Evolutionary conservation across 306 rosid species (phyloP).

Genomic region (Cyclanthera cordifolia): DNA sequence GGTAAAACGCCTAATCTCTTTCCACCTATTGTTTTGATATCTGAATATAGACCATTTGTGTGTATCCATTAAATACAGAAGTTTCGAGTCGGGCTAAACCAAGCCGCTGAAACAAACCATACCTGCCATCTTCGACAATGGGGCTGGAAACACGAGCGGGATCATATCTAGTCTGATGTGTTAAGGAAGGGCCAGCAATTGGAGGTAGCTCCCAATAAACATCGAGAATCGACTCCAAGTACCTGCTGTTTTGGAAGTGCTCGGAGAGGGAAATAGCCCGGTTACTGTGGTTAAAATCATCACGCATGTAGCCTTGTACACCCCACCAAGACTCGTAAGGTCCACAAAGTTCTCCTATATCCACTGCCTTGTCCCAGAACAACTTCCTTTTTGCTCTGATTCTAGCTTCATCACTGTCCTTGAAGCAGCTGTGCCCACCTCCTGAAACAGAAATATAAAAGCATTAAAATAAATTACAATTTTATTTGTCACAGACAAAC

Average conservation of each 20-base stretch:
- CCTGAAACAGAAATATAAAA: constrained; percentile 38
- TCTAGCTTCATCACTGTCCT: constrained; percentile 91
- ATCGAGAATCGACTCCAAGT: constrained; percentile 77
- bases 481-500: background rate
- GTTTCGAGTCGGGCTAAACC: constrained; percentile 58
- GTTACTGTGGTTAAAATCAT: constrained; percentile 77
- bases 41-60: constrained; percentile 94
- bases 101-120: constrained; percentile 66
- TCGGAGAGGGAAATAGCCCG: constrained; percentile 45
- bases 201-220: constrained; percentile 99
- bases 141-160: constrained; percentile 84
- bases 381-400: constrained; percentile 62
- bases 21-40: constrained; percentile 45
- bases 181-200: constrained; percentile 91
- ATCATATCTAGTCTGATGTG: constrained; percentile 92
- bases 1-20: constrained; percentile 17
- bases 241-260: constrained; percentile 82
- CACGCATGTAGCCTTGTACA: constrained; percentile 79
- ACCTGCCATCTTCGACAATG: constrained; percentile 84
- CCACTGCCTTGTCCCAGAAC: constrained; percentile 91
- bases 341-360: constrained; percentile 83
- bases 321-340: constrained; percentile 96
- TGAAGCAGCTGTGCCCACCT: constrained; percentile 96
- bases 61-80: constrained; percentile 91
- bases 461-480: background rate